Evolutionary conservation across 2,329 filamentous ascomycete species (phyloP), one percentile per base, ranked within the genome.

Genomic region (Waltergamsia citrina): DNA sequence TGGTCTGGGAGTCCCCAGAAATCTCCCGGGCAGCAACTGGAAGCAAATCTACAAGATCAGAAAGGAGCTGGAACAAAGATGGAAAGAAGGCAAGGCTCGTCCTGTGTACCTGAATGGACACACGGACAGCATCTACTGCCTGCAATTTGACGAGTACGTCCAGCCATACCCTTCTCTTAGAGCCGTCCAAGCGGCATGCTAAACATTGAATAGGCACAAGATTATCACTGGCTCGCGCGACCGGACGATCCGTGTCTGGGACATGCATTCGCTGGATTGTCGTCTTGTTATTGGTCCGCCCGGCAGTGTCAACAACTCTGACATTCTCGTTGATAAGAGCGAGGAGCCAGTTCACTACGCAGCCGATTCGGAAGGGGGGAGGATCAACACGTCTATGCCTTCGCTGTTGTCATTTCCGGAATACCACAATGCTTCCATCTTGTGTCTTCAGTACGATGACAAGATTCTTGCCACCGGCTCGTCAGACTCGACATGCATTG

Each of bases 181-280:
- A 29, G 14, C 19, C 22, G 7, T 35, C 8, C 17, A n/a, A 31
- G 29, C 24, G 6, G 6, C 14, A 8, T 2, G 17, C 25, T 5
- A 26, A 17, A 33, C 34, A 41, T 60, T 69, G 54, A 68, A 17
- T 49, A 87, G 82, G 54, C 71, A 83, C 52, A 98, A 96, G 59
- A 94, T 96, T 51, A 88, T 98, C 44, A 96, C 92, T 3, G 92
- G 92, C 19, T 95, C 90, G 8, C 81, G 92, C 41, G 92, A 98
- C 59, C 85, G 85, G 53, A 96, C 92, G 0, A 92, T 98, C 45
- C 83, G 92, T 33, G 77, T 98, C 21, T 98, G 92, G 92, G 86
- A 96, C 56, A 83, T 94, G 64, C 80, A 84, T 46, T 94, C 85
- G 8, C 82, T 86, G 52, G 71, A 84, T 45, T 98, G 92, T 56